Conservation (phyloP, 2,329 filamentous ascomycete species). For the Epichloe sibirici region DNA sequence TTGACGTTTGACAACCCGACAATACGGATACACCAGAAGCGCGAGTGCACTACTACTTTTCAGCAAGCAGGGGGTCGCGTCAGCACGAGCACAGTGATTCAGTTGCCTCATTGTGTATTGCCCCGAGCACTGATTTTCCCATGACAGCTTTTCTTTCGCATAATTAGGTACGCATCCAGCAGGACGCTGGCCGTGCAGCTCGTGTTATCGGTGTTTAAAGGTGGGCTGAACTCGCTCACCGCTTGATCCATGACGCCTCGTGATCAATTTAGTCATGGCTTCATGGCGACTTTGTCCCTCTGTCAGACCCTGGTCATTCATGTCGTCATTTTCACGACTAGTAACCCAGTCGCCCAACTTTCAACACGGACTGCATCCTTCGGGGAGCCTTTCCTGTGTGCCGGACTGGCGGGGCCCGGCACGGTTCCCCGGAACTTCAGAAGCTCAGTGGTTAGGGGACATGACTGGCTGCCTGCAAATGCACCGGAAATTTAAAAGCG, state of each 20-base stretch:
- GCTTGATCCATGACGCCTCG: constrained; percentile 1
- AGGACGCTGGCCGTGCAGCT: not conserved
- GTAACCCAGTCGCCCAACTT: not conserved
- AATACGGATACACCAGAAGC: constrained; percentile 7
- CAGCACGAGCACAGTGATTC: not conserved
- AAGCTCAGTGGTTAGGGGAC: not conserved
- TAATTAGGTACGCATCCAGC: not conserved
- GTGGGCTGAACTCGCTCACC: not conserved
- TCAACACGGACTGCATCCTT: not conserved
- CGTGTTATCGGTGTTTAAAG: not conserved
- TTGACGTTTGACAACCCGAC: constrained; percentile 5
- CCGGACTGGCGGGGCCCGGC: constrained; percentile 9
- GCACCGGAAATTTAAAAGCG: constrained; percentile 1
- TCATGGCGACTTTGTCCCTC: not conserved
- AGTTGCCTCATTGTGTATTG: not conserved
- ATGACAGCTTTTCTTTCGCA: not conserved
- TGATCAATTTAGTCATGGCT: not conserved
- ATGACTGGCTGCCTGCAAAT: constrained; percentile 1
- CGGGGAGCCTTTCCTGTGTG: constrained; percentile 4
- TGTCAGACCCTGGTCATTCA: not conserved
- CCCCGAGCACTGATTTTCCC: not conserved
- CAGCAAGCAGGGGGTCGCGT: constrained; percentile 4
- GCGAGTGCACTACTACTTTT: not conserved
- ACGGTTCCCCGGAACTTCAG: constrained; percentile 9
- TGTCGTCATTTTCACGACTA: constrained; percentile 2